These are phyloP conservation scores for Schwanniomyces polymorphus DNA, from an alignment of 805 yeast genomes.

Conservation along the genomic window DNA sequence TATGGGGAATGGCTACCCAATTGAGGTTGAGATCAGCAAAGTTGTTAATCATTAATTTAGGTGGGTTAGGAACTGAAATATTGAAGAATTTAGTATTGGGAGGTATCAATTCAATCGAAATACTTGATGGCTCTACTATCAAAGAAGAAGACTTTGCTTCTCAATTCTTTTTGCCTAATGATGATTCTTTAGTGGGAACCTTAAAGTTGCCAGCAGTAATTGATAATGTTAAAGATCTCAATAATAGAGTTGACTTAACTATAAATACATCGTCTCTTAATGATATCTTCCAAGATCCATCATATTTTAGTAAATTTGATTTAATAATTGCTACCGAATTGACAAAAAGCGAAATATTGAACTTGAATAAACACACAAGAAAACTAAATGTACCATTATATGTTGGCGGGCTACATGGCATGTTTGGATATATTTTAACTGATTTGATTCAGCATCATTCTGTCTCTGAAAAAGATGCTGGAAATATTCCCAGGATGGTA, in stretches of 20 bases:
- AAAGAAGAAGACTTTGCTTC: constrained; percentile 64
- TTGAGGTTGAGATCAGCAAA: constrained; percentile 68
- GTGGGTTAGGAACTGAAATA: constrained; percentile 79
- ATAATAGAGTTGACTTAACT: constrained; percentile 69
- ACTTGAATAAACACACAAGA: constrained; percentile 60
- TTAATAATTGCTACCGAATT: constrained; percentile 77
- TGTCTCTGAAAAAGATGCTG: constrained; percentile 50
- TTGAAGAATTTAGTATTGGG: constrained; percentile 84
- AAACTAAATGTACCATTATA: constrained; percentile 62
- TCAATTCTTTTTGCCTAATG: constrained; percentile 68
- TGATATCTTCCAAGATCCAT: constrained; percentile 13
- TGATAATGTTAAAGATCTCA: constrained; percentile 65
- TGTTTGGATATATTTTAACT: constrained; percentile 77
- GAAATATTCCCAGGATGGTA: constrained; percentile 38
- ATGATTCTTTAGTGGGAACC: constrained; percentile 54
- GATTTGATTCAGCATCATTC: constrained; percentile 72
- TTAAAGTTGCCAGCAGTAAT: constrained; percentile 55
- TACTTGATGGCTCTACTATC: constrained; percentile 59
- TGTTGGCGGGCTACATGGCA: constrained; percentile 68
- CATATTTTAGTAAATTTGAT: constrained; percentile 57
- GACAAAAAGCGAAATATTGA: constrained; percentile 34
- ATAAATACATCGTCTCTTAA: constrained; percentile 35
- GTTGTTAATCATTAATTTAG: constrained; percentile 67
- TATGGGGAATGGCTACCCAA: constrained; percentile 97
- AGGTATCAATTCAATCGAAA: constrained; percentile 78